Percentiles rank a stretch among this genome's conserved stretches.
Conservation (phyloP, 2,329 filamentous ascomycete genomes). For the Aureobasidium sp. region DNA sequence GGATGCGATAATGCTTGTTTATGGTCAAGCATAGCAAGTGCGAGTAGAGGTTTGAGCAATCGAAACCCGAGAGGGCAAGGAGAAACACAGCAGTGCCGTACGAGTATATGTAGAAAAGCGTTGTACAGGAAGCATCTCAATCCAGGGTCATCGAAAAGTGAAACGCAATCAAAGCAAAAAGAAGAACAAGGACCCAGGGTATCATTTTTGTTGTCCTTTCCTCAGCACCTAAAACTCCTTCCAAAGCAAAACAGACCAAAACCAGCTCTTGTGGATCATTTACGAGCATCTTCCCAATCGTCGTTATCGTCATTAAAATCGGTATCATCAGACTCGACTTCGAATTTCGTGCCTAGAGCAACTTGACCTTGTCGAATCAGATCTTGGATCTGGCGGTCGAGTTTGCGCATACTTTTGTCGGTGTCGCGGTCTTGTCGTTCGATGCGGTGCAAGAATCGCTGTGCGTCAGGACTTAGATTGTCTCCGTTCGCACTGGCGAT, state of each 20-base stretch:
- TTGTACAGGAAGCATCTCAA: not conserved
- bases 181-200: not conserved
- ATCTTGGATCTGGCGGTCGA: constrained; percentile 71
- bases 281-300: constrained; percentile 13
- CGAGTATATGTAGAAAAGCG: not conserved
- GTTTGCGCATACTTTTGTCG: constrained; percentile 68
- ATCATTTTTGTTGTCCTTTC: not conserved
- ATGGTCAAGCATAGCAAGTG: too few species aligned
- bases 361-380: constrained; percentile 88
- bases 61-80: not conserved
- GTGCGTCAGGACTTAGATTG: constrained; percentile 56
- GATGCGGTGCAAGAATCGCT: constrained; percentile 63
- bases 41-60: not conserved
- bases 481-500: constrained; percentile 4
- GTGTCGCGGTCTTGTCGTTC: constrained; percentile 67
- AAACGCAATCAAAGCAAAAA: not conserved
- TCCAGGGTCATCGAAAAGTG: not conserved
- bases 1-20: too few species aligned
- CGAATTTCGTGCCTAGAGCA: constrained; percentile 56
- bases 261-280: not conserved
- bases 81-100: not conserved
- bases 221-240: not conserved
- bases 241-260: not conserved
- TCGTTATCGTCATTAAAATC: constrained; percentile 21
- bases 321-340: constrained; percentile 27